Conservation (phyloP, 2,329 filamentous ascomycete genomes). For the Fusarium sp. region DNA sequence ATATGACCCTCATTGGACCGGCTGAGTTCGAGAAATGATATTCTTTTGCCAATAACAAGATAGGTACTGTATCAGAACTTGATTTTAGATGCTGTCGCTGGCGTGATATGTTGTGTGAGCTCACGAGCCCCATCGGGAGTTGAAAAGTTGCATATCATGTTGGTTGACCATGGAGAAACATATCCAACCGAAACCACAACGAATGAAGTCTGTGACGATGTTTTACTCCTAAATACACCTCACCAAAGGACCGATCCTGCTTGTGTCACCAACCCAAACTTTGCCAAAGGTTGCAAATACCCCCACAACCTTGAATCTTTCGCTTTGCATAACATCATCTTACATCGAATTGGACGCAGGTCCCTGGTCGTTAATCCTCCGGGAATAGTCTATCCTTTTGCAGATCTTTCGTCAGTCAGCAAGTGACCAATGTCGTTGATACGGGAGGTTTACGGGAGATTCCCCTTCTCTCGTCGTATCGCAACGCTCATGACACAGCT, state of each 20-base stretch:
- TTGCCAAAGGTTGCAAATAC: conserved; percentile 17
- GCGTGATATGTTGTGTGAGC: neutral
- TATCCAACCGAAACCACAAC: conserved; percentile 26
- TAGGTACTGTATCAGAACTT: conserved; percentile 11
- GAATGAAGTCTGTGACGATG: conserved; percentile 19
- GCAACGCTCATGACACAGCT: neutral
- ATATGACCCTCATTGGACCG: conserved; percentile 33
- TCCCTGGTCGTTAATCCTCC: conserved; percentile 39
- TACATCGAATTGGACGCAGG: conserved; percentile 33
- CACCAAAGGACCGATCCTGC: conserved; percentile 27
- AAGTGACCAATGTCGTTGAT: conserved; percentile 20
- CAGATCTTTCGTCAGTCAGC: conserved; percentile 30
- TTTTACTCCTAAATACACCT: conserved; percentile 6
- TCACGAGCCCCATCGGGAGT: conserved; percentile 1
- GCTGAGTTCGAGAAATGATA: conserved; percentile 8
- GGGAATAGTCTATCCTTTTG: conserved; percentile 26
- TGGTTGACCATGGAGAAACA: conserved; percentile 1
- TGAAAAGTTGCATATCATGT: conserved; percentile 7
- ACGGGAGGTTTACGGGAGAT: conserved; percentile 25
- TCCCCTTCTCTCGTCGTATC: conserved; percentile 17
- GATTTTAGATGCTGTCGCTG: neutral
- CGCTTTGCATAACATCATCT: conserved; percentile 28
- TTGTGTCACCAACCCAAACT: conserved; percentile 19
- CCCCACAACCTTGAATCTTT: conserved; percentile 26
- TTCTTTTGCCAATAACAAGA: conserved; percentile 9